Evolutionary conservation across 2,329 filamentous ascomycete species (phyloP).

Genomic region (Endocalyx cinctus): DNA sequence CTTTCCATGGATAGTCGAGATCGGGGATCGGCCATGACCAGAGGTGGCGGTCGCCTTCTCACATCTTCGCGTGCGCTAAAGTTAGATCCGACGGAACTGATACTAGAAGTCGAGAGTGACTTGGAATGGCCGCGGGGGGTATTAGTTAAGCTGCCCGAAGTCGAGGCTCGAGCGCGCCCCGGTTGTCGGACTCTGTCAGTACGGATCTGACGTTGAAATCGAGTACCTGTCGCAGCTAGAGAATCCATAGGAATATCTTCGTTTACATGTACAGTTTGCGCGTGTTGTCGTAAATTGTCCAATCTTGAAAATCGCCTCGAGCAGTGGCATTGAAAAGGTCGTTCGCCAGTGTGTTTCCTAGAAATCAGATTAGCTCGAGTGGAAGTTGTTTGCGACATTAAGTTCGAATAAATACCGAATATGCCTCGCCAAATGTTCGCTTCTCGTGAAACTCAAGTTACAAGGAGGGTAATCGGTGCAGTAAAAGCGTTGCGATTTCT

Average conservation of each 20-base stretch:
- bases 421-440: constrained; percentile 90
- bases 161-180: constrained; percentile 71
- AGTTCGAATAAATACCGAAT: constrained; percentile 64
- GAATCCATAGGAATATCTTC: constrained; percentile 95
- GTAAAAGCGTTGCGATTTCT: constrained; percentile 93
- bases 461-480: constrained; percentile 94
- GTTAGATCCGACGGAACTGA: constrained; percentile 64
- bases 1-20: constrained; percentile 64
- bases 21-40: constrained; percentile 77
- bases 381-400: background rate
- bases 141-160: constrained; percentile 66
- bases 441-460: constrained; percentile 89
- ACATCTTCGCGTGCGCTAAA: constrained; percentile 62
- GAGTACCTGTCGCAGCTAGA: constrained; percentile 83
- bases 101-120: constrained; percentile 79
- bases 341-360: constrained; percentile 95
- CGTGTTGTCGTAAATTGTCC: constrained; percentile 94
- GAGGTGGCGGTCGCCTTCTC: constrained; percentile 70
- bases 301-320: constrained; percentile 86
- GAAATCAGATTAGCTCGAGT: constrained; percentile 9
- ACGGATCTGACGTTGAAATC: constrained; percentile 87
- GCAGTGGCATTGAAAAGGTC: constrained; percentile 95
- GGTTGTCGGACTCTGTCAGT: constrained; percentile 78
- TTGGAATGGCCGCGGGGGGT: constrained; percentile 80
- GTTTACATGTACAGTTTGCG: constrained; percentile 95